phyloP scores from a whole-genome alignment of 2,329 filamentous ascomycete species.

The Aaosphaeria arxii region DNA sequence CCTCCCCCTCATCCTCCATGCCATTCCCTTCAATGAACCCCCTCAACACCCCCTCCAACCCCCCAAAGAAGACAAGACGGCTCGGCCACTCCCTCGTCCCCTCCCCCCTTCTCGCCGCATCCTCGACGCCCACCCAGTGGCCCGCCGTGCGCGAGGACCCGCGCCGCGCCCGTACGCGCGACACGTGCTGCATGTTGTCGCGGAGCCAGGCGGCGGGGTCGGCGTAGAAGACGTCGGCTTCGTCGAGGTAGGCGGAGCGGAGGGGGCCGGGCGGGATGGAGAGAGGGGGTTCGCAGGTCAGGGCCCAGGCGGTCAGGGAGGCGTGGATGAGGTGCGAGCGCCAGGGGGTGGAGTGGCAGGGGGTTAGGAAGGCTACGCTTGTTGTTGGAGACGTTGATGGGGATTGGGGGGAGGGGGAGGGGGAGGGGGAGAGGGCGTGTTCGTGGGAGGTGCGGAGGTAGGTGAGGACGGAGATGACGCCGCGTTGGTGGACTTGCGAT shows the following conservation, averaged over 20 bases:
- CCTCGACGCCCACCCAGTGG: conserved; percentile 21
- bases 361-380: conserved; percentile 79
- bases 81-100: conserved; percentile 40
- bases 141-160: conserved; percentile 16
- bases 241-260: conserved; percentile 72
- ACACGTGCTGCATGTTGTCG: conserved; percentile 38
- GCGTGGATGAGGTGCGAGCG: conserved; percentile 80
- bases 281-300: conserved; percentile 88
- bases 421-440: conserved; percentile 17
- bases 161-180: conserved; percentile 16
- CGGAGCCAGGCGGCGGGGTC: conserved; percentile 50
- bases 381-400: conserved; percentile 26
- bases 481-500: conserved; percentile 71
- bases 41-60: conserved; percentile 52
- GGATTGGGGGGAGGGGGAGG: conserved; percentile 2
- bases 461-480: conserved; percentile 69
- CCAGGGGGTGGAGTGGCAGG: conserved; percentile 96
- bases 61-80: conserved; percentile 55
- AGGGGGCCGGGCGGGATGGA: conserved; percentile 57
- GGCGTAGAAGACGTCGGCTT: conserved; percentile 87
- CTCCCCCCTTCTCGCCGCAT: conserved; percentile 10
- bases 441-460: conserved; percentile 76
- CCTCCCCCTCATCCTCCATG: conserved; percentile 33
- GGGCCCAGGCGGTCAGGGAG: conserved; percentile 72
- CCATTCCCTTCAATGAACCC: conserved; percentile 27